Conservation (phyloP, 2,329 filamentous ascomycete genomes). For the Botryotinia convoluta region DNA sequence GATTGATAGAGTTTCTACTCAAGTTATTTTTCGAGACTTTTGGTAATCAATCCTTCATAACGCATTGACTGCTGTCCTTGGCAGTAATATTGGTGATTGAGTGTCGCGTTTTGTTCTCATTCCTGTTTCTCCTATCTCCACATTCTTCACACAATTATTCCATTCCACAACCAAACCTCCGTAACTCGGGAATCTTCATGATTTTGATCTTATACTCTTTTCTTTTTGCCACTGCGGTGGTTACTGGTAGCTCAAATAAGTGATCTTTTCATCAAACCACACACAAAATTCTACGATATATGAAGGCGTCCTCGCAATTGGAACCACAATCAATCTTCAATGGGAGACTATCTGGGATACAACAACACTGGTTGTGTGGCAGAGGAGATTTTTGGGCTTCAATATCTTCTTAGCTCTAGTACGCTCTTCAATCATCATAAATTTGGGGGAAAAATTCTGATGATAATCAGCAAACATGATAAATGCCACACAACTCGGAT, state of each 20-base stretch:
- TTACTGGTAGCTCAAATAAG: not conserved
- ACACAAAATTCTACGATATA: too few relatives aligned
- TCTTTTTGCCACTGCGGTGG: not conserved
- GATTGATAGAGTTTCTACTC: not conserved
- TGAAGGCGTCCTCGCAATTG: too few relatives aligned
- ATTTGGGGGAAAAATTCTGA: not conserved
- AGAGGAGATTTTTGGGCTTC: too few relatives aligned
- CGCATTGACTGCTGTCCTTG: not conserved
- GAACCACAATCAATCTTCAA: too few relatives aligned
- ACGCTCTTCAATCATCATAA: too few relatives aligned
- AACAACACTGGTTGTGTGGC: too few relatives aligned
- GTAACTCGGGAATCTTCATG: not conserved
- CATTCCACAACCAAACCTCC: not conserved
- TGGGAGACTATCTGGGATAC: too few relatives aligned
- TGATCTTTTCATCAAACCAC: not conserved
- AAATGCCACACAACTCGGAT: not conserved
- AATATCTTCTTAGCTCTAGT: too few relatives aligned
- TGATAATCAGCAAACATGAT: not conserved
- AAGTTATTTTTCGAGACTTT: not conserved
- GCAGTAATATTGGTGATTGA: not conserved
- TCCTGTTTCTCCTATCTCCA: not conserved
- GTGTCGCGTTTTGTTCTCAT: slow-evolving; percentile 26
- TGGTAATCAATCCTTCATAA: not conserved
- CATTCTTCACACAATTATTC: not conserved
- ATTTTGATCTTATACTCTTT: not conserved